Percentiles rank a stretch among this genome's conserved stretches.
Evolutionary conservation across 1,284 basidiomycete genomes (phyloP).

Genomic region (Ustilago xerochloae): DNA sequence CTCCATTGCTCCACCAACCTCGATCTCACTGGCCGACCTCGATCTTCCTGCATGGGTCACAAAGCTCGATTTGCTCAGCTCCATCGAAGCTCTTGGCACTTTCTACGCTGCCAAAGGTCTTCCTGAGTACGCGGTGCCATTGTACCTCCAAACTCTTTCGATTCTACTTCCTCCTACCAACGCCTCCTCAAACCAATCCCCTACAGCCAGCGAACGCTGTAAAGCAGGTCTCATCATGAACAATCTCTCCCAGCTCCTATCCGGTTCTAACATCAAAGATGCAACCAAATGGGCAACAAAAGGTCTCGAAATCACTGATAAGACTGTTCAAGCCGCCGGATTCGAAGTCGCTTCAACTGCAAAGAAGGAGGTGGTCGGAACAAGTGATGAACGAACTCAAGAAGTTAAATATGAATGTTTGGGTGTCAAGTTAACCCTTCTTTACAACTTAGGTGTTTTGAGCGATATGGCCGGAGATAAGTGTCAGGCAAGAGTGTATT

Average conservation of each 20-base stretch:
- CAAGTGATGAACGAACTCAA: slow-evolving; percentile 39
- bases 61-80: slow-evolving; percentile 61
- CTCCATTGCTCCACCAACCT: slow-evolving; percentile 18
- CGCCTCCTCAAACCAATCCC: slow-evolving; percentile 1
- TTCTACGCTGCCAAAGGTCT: slow-evolving; percentile 64
- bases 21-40: slow-evolving; percentile 60
- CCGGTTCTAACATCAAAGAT: slow-evolving; percentile 45
- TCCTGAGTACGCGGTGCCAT: slow-evolving; percentile 66
- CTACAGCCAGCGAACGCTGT: slow-evolving; percentile 64
- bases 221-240: slow-evolving; percentile 66
- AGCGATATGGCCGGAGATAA: slow-evolving; percentile 48
- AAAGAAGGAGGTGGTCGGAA: slow-evolving; percentile 26
- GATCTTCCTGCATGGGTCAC: slow-evolving; percentile 66
- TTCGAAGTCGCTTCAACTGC: slow-evolving; percentile 26
- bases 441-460: slow-evolving; percentile 63
- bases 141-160: slow-evolving; percentile 67
- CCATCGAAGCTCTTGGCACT: slow-evolving; percentile 66
- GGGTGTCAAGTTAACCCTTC: slow-evolving; percentile 60
- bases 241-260: slow-evolving; percentile 65
- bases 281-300: slow-evolving; percentile 63
- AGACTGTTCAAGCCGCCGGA: slow-evolving; percentile 53
- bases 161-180: slow-evolving; percentile 58
- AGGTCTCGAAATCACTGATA: slow-evolving; percentile 60
- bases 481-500: slow-evolving; percentile 50
- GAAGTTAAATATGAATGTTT: slow-evolving; percentile 59